Percentiles rank a stretch among this genome's conserved stretches.
Evolutionary conservation across 306 rosid species (phyloP).

Genomic region (Rosa rugosa): DNA sequence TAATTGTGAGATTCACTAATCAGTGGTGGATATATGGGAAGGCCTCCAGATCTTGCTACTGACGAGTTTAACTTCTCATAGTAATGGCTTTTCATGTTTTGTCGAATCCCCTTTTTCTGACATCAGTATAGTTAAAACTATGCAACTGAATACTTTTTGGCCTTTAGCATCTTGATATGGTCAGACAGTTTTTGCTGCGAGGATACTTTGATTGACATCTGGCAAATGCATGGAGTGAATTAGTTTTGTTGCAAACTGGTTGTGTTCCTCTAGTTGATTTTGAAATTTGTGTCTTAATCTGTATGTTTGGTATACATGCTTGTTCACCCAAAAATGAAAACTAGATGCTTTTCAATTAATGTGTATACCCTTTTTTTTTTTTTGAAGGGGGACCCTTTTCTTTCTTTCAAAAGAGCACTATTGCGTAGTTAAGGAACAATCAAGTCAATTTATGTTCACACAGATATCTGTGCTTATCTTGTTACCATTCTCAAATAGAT

Average conservation of each 20-base stretch:
- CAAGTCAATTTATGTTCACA: not conserved
- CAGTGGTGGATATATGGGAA: not conserved
- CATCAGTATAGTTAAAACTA: not conserved
- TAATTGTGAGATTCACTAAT: not conserved
- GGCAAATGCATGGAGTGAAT: not conserved
- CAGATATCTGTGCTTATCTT: not conserved
- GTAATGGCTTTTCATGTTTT: constrained; percentile 1
- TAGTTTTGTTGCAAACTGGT: not conserved
- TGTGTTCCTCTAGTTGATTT: not conserved
- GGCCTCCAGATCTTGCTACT: not conserved
- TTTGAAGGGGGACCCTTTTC: not conserved
- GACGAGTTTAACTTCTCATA: not conserved
- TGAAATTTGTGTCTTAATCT: not conserved
- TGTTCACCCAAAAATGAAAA: not conserved
- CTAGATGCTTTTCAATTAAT: not conserved
- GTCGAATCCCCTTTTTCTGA: constrained; percentile 1
- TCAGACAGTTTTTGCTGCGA: not conserved
- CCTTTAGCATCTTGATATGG: not conserved
- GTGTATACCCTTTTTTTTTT: not conserved
- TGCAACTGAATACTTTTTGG: not conserved
- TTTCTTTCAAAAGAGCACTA: not conserved
- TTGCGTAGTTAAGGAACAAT: not conserved
- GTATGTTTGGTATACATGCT: not conserved
- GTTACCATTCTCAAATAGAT: not conserved
- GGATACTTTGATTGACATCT: not conserved